Conservation (phyloP, 2,329 filamentous ascomycete genomes). For the Sclerotinia borealis region DNA sequence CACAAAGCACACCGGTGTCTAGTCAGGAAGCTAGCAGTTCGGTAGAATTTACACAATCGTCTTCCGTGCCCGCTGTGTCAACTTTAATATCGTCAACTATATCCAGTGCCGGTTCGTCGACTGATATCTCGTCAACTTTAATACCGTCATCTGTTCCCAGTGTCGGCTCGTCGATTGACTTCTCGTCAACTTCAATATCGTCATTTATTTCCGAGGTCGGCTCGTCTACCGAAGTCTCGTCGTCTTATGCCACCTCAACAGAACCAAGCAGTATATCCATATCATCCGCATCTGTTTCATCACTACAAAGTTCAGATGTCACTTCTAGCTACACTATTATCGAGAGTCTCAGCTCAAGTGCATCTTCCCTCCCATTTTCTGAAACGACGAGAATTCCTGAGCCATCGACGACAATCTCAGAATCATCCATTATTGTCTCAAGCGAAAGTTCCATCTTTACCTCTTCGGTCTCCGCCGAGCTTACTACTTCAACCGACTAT, state of each 20-base stretch:
- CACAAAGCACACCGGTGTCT: not conserved
- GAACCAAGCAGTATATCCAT: not conserved
- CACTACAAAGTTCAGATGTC: not conserved
- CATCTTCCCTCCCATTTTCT: not conserved
- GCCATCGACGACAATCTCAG: not conserved
- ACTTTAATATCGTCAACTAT: not conserved
- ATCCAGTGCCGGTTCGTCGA: not conserved
- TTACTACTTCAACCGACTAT: not conserved
- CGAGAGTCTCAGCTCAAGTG: not conserved
- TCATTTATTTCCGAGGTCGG: no score
- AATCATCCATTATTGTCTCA: not conserved
- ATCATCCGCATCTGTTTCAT: not conserved
- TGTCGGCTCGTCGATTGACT: not conserved
- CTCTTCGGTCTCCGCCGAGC: not conserved
- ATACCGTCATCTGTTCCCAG: not conserved
- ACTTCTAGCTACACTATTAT: not conserved
- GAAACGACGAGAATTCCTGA: not conserved
- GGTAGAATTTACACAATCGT: not conserved
- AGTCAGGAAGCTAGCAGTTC: not conserved
- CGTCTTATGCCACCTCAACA: not conserved
- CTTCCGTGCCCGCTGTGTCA: not conserved
- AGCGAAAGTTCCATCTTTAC: not conserved
- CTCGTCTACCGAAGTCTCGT: not conserved
- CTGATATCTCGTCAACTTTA: not conserved
- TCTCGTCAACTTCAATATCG: not conserved